A percentile compares a stretch with the other conserved stretches of the same genome.
Conservation (phyloP, 176 grass and related monocot species). For the Poa annua region DNA sequence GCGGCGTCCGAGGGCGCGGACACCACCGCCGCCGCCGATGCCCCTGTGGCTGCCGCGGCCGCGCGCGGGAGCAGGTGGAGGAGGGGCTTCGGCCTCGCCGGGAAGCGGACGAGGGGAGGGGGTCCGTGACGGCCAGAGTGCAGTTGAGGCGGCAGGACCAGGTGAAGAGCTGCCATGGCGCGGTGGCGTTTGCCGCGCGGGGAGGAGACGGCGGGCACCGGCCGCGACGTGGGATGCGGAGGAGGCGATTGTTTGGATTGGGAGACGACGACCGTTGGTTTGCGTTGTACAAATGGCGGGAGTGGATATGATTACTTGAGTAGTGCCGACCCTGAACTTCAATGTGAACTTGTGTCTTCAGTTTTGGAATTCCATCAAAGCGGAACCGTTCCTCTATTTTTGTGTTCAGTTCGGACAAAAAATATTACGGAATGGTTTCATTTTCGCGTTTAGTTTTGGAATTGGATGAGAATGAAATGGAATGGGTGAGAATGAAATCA, state of each 20-base stretch:
- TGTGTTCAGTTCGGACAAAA: too few relatives aligned
- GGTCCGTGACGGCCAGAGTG: background rate
- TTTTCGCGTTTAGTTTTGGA: too few relatives aligned
- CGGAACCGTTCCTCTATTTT: too few relatives aligned
- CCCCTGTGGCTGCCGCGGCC: conserved; percentile 6
- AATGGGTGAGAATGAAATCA: too few relatives aligned
- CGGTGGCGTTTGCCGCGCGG: background rate
- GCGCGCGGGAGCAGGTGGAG: conserved; percentile 26
- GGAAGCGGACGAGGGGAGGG: conserved; percentile 28
- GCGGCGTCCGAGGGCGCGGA: conserved; percentile 45
- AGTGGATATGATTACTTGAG: conserved; percentile 49
- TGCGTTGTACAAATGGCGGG: conserved; percentile 3
- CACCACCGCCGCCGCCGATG: background rate
- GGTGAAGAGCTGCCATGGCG: conserved; percentile 49
- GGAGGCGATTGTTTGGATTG: conserved; percentile 23
- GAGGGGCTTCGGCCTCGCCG: conserved; percentile 16
- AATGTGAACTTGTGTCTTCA: too few relatives aligned
- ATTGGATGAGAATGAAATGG: too few relatives aligned
- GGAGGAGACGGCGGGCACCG: background rate
- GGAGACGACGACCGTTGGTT: conserved; percentile 48
- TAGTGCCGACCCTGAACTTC: background rate
- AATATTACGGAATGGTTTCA: too few relatives aligned
- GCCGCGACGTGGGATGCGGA: background rate
- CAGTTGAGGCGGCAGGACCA: background rate
- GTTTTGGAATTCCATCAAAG: too few relatives aligned